Evolutionary conservation across 2,329 filamentous ascomycete species (phyloP).

Genomic region (Pochonia chlamydosporia): DNA sequence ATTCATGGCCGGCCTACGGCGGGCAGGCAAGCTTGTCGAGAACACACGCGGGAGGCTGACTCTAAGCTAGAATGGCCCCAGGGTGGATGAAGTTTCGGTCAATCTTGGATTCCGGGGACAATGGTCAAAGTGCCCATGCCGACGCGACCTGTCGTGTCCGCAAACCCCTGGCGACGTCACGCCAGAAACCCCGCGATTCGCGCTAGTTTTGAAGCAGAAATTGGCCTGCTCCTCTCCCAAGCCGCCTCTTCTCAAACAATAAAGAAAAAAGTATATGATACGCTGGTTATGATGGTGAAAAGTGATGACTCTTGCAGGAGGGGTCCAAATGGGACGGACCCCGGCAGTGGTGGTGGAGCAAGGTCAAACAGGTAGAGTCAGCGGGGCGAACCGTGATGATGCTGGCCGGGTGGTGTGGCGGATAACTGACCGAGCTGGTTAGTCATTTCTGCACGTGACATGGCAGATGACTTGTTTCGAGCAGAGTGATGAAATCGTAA

Average conservation of each 20-base stretch:
- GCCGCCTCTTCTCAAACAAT: neutral
- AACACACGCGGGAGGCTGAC: neutral
- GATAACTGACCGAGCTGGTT: too few species aligned
- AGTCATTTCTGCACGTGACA: neutral
- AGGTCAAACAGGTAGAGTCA: neutral
- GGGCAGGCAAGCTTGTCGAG: neutral
- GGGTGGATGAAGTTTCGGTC: neutral
- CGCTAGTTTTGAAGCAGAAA: neutral
- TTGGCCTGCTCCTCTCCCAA: neutral
- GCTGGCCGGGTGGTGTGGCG: neutral
- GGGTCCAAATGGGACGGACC: slow-evolving; percentile 12
- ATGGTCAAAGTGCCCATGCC: slow-evolving; percentile 3
- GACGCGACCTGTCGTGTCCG: neutral
- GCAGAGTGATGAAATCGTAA: too few species aligned
- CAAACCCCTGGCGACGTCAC: neutral
- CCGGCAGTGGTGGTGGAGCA: slow-evolving; percentile 10
- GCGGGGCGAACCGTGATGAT: slow-evolving; percentile 2
- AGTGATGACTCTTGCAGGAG: slow-evolving; percentile 7
- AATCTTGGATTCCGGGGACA: neutral
- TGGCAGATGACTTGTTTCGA: neutral
- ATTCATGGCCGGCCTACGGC: slow-evolving; percentile 24
- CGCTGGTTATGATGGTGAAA: neutral
- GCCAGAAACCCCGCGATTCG: neutral
- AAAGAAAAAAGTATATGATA: neutral
- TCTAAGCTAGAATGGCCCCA: neutral